Evolutionary conservation across 202 grass and related monocot species (phyloP).

Genomic region (Zoysia matrella): DNA sequence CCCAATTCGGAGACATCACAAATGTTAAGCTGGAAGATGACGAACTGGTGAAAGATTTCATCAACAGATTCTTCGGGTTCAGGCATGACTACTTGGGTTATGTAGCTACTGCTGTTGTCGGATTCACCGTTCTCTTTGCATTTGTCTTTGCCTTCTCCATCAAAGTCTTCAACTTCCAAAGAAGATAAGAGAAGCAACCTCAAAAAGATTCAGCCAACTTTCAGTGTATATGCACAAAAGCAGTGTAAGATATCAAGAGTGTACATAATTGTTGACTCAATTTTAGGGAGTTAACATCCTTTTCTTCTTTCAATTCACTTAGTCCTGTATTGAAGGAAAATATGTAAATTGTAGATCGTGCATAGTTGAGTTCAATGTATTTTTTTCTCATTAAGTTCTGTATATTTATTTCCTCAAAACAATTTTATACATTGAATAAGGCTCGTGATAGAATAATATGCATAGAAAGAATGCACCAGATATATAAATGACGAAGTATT

Average conservation of each 20-base stretch:
- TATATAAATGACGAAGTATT: not conserved
- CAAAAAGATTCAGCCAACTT: constrained; percentile 1
- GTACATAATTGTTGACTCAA: constrained; percentile 5
- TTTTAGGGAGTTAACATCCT: constrained; percentile 32
- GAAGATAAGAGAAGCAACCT: constrained; percentile 54
- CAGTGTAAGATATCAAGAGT: constrained; percentile 23
- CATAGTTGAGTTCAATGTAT: constrained; percentile 30
- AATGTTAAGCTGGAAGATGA: constrained; percentile 23
- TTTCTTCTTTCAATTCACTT: constrained; percentile 22
- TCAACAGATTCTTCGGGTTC: constrained; percentile 70
- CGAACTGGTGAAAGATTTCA: constrained; percentile 60
- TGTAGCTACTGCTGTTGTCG: constrained; percentile 69
- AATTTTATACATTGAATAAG: not conserved
- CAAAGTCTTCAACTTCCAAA: constrained; percentile 80
- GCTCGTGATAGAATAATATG: not conserved
- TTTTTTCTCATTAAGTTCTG: constrained; percentile 18
- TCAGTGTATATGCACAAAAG: constrained; percentile 27
- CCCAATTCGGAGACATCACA: constrained; percentile 73
- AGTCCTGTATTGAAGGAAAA: constrained; percentile 4
- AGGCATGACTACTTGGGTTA: constrained; percentile 68
- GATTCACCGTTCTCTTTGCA: constrained; percentile 70
- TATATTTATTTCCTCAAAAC: not conserved
- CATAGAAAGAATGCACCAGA: not conserved
- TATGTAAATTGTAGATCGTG: constrained; percentile 34
- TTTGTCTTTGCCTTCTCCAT: constrained; percentile 85